phyloP scores from a whole-genome alignment of 768 basidiomycete species.

The Boletus pseudopeckii region DNA sequence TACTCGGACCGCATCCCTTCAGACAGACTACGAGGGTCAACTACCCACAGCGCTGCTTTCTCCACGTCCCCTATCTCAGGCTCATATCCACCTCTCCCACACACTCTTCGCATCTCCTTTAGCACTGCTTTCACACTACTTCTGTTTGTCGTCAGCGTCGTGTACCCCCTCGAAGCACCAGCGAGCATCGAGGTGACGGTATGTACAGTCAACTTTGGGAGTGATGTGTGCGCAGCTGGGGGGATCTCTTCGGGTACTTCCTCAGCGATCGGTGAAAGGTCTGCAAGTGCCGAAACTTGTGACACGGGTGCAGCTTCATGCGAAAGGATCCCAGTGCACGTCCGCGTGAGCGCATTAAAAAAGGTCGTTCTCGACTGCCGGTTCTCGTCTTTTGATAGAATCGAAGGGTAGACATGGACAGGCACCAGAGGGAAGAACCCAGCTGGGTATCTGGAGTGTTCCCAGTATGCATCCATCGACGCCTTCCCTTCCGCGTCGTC shows the following conservation, averaged over 20 bases:
- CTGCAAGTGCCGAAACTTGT: not conserved
- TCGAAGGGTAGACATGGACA: constrained; percentile 47
- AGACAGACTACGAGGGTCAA: constrained; percentile 66
- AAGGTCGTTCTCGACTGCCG: constrained; percentile 27
- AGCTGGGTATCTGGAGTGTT: constrained; percentile 52
- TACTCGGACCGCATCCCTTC: constrained; percentile 15
- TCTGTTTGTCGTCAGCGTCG: constrained; percentile 84
- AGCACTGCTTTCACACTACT: constrained; percentile 75
- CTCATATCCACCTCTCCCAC: constrained; percentile 4
- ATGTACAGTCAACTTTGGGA: constrained; percentile 66
- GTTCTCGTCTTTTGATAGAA: constrained; percentile 13
- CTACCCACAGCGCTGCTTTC: constrained; percentile 60
- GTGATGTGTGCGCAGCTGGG: constrained; percentile 51
- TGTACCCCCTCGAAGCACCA: constrained; percentile 70
- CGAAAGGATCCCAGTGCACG: constrained; percentile 53
- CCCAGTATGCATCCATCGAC: constrained; percentile 53
- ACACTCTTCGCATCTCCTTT: constrained; percentile 51
- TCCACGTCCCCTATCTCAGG: constrained; percentile 16
- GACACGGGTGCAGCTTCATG: constrained; percentile 32
- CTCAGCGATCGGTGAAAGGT: not conserved
- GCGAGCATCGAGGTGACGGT: constrained; percentile 71
- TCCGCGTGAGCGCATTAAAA: constrained; percentile 46
- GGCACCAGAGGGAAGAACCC: constrained; percentile 58
- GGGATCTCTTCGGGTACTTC: constrained; percentile 39
- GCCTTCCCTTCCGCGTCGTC: not conserved